Percentiles rank a stretch among this genome's conserved stretches.
phyloP scores from a whole-genome alignment of 805 yeast genomes.

The Kluyveromyces dobzhanskii region DNA sequence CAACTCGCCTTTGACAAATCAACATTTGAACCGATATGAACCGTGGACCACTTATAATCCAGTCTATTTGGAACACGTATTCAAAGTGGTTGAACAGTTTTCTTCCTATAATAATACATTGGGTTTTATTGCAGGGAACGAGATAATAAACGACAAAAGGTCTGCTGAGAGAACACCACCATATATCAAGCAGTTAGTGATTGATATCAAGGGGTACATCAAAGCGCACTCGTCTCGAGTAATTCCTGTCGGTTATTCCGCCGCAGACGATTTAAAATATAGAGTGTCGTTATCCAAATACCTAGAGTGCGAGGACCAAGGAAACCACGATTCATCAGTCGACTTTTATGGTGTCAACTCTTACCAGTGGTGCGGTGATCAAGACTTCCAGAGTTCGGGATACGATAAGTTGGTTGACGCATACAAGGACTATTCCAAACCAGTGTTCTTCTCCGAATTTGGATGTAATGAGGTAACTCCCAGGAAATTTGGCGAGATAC shows the following conservation, averaged over 20 bases:
- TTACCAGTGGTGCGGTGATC: conserved; percentile 95
- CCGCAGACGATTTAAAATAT: conserved; percentile 83
- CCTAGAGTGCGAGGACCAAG: conserved; percentile 61
- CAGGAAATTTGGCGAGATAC: conserved; percentile 68
- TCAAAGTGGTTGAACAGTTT: conserved; percentile 73
- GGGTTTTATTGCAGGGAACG: conserved; percentile 90
- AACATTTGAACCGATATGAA: conserved; percentile 80
- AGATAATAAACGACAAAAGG: conserved; percentile 69
- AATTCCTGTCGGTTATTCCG: conserved; percentile 92
- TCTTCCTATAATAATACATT: conserved; percentile 80
- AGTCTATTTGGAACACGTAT: conserved; percentile 65
- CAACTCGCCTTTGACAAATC: conserved; percentile 72
- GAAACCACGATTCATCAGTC: conserved; percentile 40
- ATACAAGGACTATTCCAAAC: conserved; percentile 58
- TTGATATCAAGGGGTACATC: conserved; percentile 76
- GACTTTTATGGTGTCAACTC: conserved; percentile 94
- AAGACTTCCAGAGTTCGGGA: conserved; percentile 74
- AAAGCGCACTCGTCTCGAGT: conserved; percentile 46
- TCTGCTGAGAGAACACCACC: conserved; percentile 65
- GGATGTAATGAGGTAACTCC: conserved; percentile 85
- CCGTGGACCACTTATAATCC: conserved; percentile 85
- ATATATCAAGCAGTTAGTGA: conserved; percentile 66
- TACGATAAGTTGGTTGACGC: conserved; percentile 61
- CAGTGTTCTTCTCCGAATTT: conserved; percentile 83
- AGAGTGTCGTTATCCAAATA: conserved; percentile 72